Percentiles rank a stretch among this genome's conserved stretches.
phyloP scores from a whole-genome alignment of 805 yeast genomes.

The Maudiozyma serrabonitensis region DNA sequence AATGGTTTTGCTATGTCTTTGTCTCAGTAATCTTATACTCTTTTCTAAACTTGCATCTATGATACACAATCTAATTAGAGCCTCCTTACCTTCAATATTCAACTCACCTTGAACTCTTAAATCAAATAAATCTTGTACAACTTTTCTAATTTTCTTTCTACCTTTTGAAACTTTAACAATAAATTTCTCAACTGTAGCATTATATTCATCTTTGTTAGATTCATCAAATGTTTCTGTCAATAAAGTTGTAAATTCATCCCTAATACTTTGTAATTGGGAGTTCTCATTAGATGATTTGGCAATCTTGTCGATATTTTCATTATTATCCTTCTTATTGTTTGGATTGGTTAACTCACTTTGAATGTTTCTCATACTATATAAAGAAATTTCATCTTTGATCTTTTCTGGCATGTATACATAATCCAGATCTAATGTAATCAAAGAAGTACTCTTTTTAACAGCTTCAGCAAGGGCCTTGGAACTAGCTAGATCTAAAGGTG shows the following conservation, averaged over 20 bases:
- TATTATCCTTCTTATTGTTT: conserved; percentile 2
- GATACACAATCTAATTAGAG: conserved; percentile 59
- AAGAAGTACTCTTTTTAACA: conserved; percentile 47
- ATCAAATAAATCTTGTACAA: conserved; percentile 48
- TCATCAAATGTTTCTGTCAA: conserved; percentile 33
- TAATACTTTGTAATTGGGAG: conserved; percentile 48
- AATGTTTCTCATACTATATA: conserved; percentile 76
- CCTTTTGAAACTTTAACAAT: conserved; percentile 32
- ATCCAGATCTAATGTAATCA: conserved; percentile 63
- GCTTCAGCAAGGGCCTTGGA: conserved; percentile 60
- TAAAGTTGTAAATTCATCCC: conserved; percentile 34
- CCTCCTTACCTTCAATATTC: conserved; percentile 67
- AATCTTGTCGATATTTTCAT: neutral
- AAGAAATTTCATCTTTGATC: conserved; percentile 56
- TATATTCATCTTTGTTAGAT: conserved; percentile 16
- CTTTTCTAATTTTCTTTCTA: conserved; percentile 35
- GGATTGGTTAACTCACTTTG: conserved; percentile 39
- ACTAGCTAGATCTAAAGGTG: conserved; percentile 47
- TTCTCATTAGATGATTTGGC: neutral
- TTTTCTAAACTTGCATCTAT: conserved; percentile 65
- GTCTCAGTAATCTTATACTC: conserved; percentile 30
- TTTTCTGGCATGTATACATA: conserved; percentile 45
- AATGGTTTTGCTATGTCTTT: conserved; percentile 13
- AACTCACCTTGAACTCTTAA: conserved; percentile 47
- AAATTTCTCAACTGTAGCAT: conserved; percentile 24